A percentile compares a stretch with the other conserved stretches of the same genome.
phyloP scores from a whole-genome alignment of 2,329 filamentous ascomycete genomes.

The Phaeomoniella chlamydospora region DNA sequence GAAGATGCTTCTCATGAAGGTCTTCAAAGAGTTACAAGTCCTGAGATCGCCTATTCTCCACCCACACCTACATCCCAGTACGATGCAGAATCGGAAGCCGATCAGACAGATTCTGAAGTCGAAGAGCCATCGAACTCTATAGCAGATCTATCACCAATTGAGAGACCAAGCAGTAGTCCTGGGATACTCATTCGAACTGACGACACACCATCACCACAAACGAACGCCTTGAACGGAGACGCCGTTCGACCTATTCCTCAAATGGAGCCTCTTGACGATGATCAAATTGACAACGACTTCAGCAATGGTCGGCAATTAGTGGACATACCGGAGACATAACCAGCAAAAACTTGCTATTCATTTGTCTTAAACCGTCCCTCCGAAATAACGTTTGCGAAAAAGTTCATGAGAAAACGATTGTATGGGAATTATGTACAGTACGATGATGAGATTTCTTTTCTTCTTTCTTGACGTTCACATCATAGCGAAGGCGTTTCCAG shows the following conservation, averaged over 20 bases:
- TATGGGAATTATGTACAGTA: too few relatives aligned
- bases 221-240: slow-evolving; percentile 2
- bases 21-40: slow-evolving; percentile 14
- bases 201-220: slow-evolving; percentile 2
- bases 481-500: too few relatives aligned
- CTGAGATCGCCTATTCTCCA: slow-evolving; percentile 20
- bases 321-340: too few relatives aligned
- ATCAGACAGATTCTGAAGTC: not conserved
- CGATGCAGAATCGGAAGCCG: not conserved
- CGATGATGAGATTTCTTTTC: too few relatives aligned
- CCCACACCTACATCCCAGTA: slow-evolving; percentile 21
- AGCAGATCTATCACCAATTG: slow-evolving; percentile 3
- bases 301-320: too few relatives aligned
- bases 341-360: too few relatives aligned
- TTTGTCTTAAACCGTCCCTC: too few relatives aligned
- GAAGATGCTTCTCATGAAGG: slow-evolving; percentile 21
- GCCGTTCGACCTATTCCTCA: slow-evolving; percentile 6
- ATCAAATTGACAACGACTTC: too few relatives aligned
- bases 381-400: too few relatives aligned
- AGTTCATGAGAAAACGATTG: too few relatives aligned
- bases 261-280: slow-evolving; percentile 1
- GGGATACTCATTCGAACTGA: slow-evolving; percentile 6
- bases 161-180: slow-evolving; percentile 11
- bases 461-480: too few relatives aligned
- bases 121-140: not conserved